phyloP scores from a whole-genome alignment of 495 filamentous ascomycete genomes.

The Friedmanniomyces simplex region DNA sequence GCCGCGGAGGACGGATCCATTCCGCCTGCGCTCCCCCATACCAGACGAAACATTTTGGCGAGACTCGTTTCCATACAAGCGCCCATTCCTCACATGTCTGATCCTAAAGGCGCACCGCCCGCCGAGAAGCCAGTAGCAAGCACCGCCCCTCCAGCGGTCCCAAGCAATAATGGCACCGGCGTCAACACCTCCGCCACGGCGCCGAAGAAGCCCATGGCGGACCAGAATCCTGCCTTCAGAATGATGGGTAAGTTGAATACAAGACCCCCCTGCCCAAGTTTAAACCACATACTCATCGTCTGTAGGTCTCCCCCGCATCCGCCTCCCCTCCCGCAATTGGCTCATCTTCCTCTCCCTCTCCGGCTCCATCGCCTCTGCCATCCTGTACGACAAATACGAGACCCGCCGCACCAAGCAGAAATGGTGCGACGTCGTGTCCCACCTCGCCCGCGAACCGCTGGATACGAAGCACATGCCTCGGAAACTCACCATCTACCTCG shows the following conservation, averaged over 20 bases:
- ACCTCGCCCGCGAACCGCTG: conserved; percentile 68
- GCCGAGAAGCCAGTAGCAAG: background rate
- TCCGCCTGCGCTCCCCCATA: background rate
- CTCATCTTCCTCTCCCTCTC: conserved; percentile 81
- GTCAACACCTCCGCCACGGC: background rate
- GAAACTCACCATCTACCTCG: conserved; percentile 75
- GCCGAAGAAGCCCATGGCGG: conserved; percentile 3
- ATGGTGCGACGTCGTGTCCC: conserved; percentile 81
- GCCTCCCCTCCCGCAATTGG: conserved; percentile 95
- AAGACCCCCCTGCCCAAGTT: background rate
- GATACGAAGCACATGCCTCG: conserved; percentile 61
- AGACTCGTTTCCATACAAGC: background rate
- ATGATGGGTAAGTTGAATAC: conserved; percentile 20
- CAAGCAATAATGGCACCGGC: background rate
- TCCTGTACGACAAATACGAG: conserved; percentile 84
- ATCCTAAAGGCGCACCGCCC: background rate
- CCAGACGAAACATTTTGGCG: conserved; percentile 6
- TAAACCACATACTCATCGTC: background rate
- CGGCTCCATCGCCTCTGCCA: conserved; percentile 60
- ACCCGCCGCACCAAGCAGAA: conserved; percentile 72
- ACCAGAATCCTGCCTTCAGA: conserved; percentile 22
- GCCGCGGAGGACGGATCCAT: conserved; percentile 4
- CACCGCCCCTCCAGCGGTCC: background rate
- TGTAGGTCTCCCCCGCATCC: conserved; percentile 62
- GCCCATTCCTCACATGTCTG: background rate